A percentile compares a stretch with the other conserved stretches of the same genome.
phyloP scores from a whole-genome alignment of 306 rosid species.

The Quercus glauca region DNA sequence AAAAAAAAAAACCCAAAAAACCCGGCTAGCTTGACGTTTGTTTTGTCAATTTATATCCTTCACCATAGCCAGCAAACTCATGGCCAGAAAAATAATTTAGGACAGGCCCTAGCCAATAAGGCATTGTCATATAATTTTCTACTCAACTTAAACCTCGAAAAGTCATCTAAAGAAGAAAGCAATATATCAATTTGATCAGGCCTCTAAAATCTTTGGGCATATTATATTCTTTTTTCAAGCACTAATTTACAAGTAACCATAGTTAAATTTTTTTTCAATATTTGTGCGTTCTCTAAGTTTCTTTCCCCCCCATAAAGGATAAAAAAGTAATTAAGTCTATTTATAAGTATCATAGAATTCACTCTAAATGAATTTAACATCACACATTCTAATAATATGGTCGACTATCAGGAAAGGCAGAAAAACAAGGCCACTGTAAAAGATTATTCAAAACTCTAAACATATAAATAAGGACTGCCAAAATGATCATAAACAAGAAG shows the following conservation, averaged over 20 bases:
- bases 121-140: background rate
- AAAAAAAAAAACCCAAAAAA: background rate
- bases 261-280: background rate
- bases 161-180: constrained; percentile 9
- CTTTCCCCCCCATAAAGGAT: background rate
- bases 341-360: background rate
- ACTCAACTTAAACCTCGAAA: background rate
- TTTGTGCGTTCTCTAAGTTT: background rate
- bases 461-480: background rate
- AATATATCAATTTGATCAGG: background rate
- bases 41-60: background rate
- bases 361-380: background rate
- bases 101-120: background rate
- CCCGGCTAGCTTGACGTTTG: background rate
- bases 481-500: constrained; percentile 17
- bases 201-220: background rate
- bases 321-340: background rate
- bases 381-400: background rate
- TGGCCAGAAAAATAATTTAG: background rate
- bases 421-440: background rate
- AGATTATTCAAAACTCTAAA: background rate
- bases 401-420: background rate
- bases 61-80: background rate
- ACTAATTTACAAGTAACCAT: background rate
- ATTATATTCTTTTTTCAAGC: background rate